Base-by-base conservation (phyloP, 148 eudicot genomes). In the Vaccinium corymbosum region DNA sequence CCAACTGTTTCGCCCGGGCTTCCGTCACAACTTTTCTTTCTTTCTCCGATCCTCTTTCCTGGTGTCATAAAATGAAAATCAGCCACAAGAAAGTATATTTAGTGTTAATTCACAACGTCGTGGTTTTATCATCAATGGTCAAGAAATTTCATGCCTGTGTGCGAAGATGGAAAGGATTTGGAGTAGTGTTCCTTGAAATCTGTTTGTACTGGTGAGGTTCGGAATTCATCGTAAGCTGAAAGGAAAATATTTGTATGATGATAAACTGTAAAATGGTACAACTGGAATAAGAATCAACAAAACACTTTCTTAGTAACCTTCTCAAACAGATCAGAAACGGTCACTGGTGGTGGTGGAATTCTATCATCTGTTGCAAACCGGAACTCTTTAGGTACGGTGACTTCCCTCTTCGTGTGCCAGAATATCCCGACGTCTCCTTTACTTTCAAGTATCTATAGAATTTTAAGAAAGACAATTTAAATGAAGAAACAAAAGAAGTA, bases 11-110 rank as follows among this genome's bases (percentile, higher is more conserved):
- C 77, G 89, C 95, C 84, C 88, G 53, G 49, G 93, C 77, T 80
- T 94, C 99, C 55, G 87, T 90, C 53, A 85, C 80, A 72, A 95
- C 82, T 42, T 88, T 93, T 81, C 86, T 87, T 85, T 93, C 98
- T 80, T 97, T 97, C 90, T 94, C 94, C 25, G 89, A 92, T 62
- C 98, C 99, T 90, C 99, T 90, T 87, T 92, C 98, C 98, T 95
- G 92, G 74, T 68, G 11, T 51, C 56, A 55, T 29, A 59, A 35
- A 70, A 52, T 17, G 14, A 42, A 19, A 17, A 38, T 5, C 0
- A 64, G 14, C 71, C 71, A 64, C 13, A 61, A 61, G 25, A 62
- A 82, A 49, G 56, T 20, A 80, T 78, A 32, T 74, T 20, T 22
- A 64, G 53, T 12, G 50, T 1, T 42, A 48, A 17, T 14, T 22